These are phyloP conservation scores for Phaseolus coccineus DNA, from an alignment of 331 rosid species.

Conservation along the genomic window DNA sequence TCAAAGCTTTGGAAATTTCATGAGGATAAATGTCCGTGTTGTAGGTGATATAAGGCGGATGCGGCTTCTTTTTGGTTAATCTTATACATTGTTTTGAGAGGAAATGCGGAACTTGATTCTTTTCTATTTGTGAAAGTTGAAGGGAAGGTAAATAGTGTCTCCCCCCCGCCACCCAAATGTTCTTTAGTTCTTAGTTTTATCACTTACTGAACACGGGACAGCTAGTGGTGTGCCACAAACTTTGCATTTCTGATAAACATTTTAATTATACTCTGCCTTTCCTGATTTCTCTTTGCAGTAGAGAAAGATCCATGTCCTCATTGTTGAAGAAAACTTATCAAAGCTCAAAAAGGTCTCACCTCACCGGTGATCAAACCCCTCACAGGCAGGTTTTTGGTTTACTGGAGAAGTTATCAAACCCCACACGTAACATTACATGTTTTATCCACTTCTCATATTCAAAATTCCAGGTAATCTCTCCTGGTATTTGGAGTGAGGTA, in stretches of 20 bases:
- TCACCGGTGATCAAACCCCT: conserved; percentile 13
- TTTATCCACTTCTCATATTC: neutral
- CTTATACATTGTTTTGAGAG: conserved; percentile 28
- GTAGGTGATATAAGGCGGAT: conserved; percentile 38
- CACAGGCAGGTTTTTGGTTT: conserved; percentile 5
- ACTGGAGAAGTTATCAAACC: conserved; percentile 4
- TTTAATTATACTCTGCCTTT: neutral
- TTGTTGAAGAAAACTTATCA: conserved; percentile 17
- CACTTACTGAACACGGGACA: conserved; percentile 7
- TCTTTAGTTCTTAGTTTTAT: neutral
- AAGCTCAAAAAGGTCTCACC: conserved; percentile 26
- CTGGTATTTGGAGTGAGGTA: conserved; percentile 24
- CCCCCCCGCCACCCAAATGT: neutral
- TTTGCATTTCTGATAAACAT: conserved; percentile 3
- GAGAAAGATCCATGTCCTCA: conserved; percentile 22
- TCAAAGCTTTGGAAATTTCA: conserved; percentile 13
- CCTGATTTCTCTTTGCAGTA: conserved; percentile 29
- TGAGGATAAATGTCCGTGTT: conserved; percentile 25
- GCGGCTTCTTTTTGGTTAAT: conserved; percentile 25
- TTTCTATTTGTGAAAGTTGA: conserved; percentile 15
- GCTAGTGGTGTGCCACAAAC: neutral
- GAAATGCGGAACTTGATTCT: neutral
- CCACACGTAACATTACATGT: neutral
- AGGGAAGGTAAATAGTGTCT: neutral
- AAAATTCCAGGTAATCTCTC: conserved; percentile 2